Percentiles rank a stretch among this genome's conserved stretches.
These are phyloP conservation scores for Diaporthe destruens DNA, from an alignment of 2,329 filamentous ascomycete species.

Conservation along the genomic window DNA sequence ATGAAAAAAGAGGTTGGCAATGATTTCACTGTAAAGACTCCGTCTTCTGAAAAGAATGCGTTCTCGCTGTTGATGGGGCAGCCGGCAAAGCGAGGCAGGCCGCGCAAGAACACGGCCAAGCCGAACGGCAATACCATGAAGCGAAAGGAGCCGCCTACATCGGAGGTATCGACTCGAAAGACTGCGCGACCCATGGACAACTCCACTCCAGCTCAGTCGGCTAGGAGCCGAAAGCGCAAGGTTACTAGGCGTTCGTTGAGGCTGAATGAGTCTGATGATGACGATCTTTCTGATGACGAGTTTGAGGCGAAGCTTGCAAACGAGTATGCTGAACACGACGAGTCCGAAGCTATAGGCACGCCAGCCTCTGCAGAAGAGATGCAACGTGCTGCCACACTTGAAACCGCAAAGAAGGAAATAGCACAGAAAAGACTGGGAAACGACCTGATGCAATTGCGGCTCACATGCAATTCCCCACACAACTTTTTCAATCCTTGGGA, in stretches of 20 bases:
- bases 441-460: constrained; percentile 88
- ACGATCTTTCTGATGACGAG: constrained; percentile 82
- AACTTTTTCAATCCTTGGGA: constrained; percentile 95
- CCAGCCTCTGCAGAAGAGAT: constrained; percentile 69
- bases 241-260: constrained; percentile 61
- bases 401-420: constrained; percentile 89
- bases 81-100: constrained; percentile 44
- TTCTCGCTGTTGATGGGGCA: constrained; percentile 69
- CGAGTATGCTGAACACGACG: constrained; percentile 60
- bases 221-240: constrained; percentile 64
- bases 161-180: constrained; percentile 65
- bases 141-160: constrained; percentile 53
- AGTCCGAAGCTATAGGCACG: constrained; percentile 52
- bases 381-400: constrained; percentile 75
- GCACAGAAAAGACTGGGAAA: constrained; percentile 92
- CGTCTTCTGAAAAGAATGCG: constrained; percentile 55
- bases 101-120: constrained; percentile 44
- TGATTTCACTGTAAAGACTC: constrained; percentile 27
- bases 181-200: constrained; percentile 80
- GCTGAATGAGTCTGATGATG: constrained; percentile 70
- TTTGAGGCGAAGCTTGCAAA: constrained; percentile 84
- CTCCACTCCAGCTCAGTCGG: constrained; percentile 75
- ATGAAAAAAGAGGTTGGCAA: constrained; percentile 40
- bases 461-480: constrained; percentile 93
- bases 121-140: constrained; percentile 46